A percentile compares a stretch with the other conserved stretches of the same genome.
These are phyloP conservation scores for Pseudogymnoascus sp. DNA, from an alignment of 2,329 filamentous ascomycete species.

Conservation along the genomic window DNA sequence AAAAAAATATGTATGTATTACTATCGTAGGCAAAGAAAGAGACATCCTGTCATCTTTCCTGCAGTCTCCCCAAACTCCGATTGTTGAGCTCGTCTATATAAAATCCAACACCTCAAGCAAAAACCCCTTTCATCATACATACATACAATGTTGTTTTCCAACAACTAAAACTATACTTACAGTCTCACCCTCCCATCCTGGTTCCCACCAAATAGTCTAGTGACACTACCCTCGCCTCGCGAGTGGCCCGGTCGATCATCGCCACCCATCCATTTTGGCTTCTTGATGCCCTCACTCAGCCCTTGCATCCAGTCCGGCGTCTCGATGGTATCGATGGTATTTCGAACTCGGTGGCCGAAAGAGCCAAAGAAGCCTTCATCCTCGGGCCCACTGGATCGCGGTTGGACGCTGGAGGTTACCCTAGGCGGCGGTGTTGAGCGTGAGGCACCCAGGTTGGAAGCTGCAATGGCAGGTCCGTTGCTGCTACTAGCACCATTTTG, in stretches of 20 bases:
- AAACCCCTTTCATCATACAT: conserved; percentile 4
- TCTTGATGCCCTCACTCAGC: conserved; percentile 60
- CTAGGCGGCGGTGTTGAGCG: conserved; percentile 25
- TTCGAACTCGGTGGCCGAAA: conserved; percentile 78
- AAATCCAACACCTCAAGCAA: background rate
- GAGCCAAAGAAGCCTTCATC: conserved; percentile 79
- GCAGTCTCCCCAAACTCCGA: background rate
- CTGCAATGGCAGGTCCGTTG: conserved; percentile 29
- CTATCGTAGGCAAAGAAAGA: conserved; percentile 3
- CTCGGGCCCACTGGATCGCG: conserved; percentile 46
- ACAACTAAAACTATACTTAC: conserved; percentile 14
- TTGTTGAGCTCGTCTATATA: background rate
- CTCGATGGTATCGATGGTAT: conserved; percentile 80
- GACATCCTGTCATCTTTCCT: background rate
- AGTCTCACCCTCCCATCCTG: conserved; percentile 27
- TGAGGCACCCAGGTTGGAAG: conserved; percentile 23
- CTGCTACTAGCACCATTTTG: background rate
- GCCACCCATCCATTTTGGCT: conserved; percentile 74
- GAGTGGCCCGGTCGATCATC: conserved; percentile 34
- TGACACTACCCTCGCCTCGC: conserved; percentile 37
- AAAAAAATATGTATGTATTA: conserved; percentile 3
- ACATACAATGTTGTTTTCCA: background rate
- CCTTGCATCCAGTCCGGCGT: conserved; percentile 77
- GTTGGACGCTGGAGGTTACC: background rate
- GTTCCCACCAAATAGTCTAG: conserved; percentile 52